Evolutionary conservation across 768 basidiomycete genomes (phyloP).

Genomic region (Leccinum sublutescens): DNA sequence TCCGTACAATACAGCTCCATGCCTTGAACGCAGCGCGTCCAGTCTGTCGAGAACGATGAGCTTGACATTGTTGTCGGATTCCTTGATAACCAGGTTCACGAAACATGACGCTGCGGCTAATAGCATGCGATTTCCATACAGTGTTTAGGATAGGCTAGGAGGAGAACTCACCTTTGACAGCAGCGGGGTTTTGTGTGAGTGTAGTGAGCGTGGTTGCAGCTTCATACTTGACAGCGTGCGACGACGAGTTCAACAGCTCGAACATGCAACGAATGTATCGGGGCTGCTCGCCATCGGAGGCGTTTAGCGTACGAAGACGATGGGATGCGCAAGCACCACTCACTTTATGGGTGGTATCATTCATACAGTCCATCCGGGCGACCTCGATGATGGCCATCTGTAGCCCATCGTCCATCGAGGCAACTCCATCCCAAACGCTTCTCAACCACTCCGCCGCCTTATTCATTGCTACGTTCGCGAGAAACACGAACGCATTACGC

Average conservation of each 20-base stretch:
- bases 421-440: constrained; percentile 80
- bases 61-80: constrained; percentile 99
- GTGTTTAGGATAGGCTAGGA: background rate
- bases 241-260: constrained; percentile 84
- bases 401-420: constrained; percentile 82
- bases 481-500: constrained; percentile 95
- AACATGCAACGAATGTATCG: constrained; percentile 93
- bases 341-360: constrained; percentile 79
- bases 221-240: constrained; percentile 96
- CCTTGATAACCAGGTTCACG: constrained; percentile 87
- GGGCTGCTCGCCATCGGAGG: constrained; percentile 44
- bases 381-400: constrained; percentile 97
- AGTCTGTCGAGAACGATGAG: constrained; percentile 94
- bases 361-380: constrained; percentile 85
- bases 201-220: constrained; percentile 93
- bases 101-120: constrained; percentile 86
- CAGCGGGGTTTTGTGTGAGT: constrained; percentile 92
- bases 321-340: constrained; percentile 27
- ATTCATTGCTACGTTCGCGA: constrained; percentile 80
- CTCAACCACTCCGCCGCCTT: constrained; percentile 92
- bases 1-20: constrained; percentile 85
- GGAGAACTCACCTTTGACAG: constrained; percentile 74
- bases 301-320: constrained; percentile 5
- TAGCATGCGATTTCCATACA: constrained; percentile 1
- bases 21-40: constrained; percentile 75